Conservation (phyloP, 345 rosid species). For the Hypericum perforatum region DNA sequence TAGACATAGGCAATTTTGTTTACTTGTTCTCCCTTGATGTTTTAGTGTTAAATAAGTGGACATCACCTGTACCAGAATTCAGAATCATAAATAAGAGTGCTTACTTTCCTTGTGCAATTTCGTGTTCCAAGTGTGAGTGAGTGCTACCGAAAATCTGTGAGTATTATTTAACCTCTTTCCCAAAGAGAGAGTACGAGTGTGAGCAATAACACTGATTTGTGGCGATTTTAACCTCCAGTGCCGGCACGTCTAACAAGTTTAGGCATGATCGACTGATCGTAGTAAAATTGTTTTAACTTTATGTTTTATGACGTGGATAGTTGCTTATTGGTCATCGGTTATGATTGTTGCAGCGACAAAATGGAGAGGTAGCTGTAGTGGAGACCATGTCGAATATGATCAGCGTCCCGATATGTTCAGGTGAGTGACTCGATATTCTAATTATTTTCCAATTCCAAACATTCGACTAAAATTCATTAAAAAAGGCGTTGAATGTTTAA, state of each 20-base stretch:
- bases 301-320: no score
- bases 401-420: constrained; percentile 26
- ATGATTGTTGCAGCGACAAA: constrained; percentile 14
- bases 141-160: constrained; percentile 21
- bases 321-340: neutral
- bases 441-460: neutral
- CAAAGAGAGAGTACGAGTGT: no score
- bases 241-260: no score
- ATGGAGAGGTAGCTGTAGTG: constrained; percentile 22
- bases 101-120: no score
- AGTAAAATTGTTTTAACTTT: neutral
- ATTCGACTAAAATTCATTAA: neutral
- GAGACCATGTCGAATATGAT: no score
- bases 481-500: neutral
- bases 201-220: no score
- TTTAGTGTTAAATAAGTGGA: no score
- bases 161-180: constrained; percentile 20
- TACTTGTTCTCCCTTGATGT: neutral
- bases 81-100: no score
- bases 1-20: neutral
- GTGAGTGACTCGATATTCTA: constrained; percentile 7
- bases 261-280: constrained; percentile 17
- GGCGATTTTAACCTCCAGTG: no score
- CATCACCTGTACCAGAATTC: neutral
- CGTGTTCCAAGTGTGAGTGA: no score